Evolutionary conservation across 768 basidiomycete species (phyloP), one percentile per base, ranked within the genome.

Genomic region (Trametes meyenii): DNA sequence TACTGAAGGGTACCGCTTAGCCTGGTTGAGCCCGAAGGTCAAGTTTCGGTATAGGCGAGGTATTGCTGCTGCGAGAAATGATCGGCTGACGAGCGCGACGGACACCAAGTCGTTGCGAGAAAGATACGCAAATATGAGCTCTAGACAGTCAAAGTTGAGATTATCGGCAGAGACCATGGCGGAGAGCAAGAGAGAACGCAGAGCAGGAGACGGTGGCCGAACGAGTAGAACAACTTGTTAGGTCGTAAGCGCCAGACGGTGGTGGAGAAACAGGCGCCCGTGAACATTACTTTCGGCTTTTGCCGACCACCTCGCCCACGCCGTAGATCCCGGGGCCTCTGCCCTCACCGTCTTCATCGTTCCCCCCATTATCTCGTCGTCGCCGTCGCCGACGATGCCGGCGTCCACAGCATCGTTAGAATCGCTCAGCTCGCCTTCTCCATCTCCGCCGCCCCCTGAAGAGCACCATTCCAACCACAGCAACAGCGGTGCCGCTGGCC

Each of bases 91-190:
- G 43, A 85, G 83, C 0, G 86, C 82, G 19, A 85, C 77, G 3
- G 83, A 79, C 16, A 83, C 78, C 35, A 92, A 79, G 66, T 89
- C 87, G 0, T 73, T 58, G 17, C 79, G 77, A 43, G 77, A 70
- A 5, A 92, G 75, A 65, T 80, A 75, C 0, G 75, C 72, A 63
- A 87, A 87, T 17, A 92, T 83, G n/a, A 85, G 76, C 68, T 88
- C 86, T 43, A 90, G 79, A 39, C 91, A 86, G 73, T 92, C 90
- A 19, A 85, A 79, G 63, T 90, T 85, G 49, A 90, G 76, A 66
- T 83, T 88, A 65, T 88, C 84, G 12, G 84, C 85, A 33, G 84
- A 80, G 48, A 86, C 83, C 88, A 89, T 89, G 16, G 29, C 42
- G 8, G 35, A 23, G 5, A 19, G n/a, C 6, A 17, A 5, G 33